These are phyloP conservation scores for Termitomyces sp. DNA, from an alignment of 768 basidiomycete species.

Conservation along the genomic window DNA sequence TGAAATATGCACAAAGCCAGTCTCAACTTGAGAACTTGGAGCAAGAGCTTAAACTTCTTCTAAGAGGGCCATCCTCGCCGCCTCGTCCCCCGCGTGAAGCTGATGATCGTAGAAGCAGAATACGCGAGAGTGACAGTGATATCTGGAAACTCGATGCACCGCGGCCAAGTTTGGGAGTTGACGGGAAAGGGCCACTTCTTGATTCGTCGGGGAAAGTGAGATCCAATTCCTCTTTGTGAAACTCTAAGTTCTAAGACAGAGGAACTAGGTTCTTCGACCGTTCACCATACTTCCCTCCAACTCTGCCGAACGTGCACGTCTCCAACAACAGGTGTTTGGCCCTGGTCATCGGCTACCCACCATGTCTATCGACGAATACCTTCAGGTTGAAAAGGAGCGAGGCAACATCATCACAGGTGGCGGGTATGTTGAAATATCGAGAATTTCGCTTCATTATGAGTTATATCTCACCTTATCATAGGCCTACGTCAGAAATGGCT, in stretches of 20 bases:
- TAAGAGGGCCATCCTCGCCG: conserved; percentile 42
- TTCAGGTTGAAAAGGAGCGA: conserved; percentile 75
- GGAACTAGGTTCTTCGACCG: conserved; percentile 70
- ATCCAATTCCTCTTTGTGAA: background rate
- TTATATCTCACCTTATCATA: conserved; percentile 21
- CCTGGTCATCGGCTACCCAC: conserved; percentile 83
- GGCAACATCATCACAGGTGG: conserved; percentile 87
- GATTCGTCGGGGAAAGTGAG: conserved; percentile 74
- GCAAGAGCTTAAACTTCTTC: conserved; percentile 70
- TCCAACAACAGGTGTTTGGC: conserved; percentile 80
- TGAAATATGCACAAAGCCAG: conserved; percentile 65
- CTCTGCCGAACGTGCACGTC: conserved; percentile 56
- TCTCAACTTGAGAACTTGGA: conserved; percentile 60
- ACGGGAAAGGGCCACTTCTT: conserved; percentile 58
- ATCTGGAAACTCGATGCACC: conserved; percentile 74
- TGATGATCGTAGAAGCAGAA: conserved; percentile 34
- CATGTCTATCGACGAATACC: conserved; percentile 94
- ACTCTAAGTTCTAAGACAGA: background rate
- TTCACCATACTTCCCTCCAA: conserved; percentile 88
- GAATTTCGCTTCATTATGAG: background rate
- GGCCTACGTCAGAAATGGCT: conserved; percentile 57
- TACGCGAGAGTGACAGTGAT: conserved; percentile 37
- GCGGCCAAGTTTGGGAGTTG: conserved; percentile 32
- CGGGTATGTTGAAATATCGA: conserved; percentile 49
- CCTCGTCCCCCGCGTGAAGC: conserved; percentile 16